Base-by-base conservation (phyloP, 1,284 basidiomycete genomes). In the Butyriboletus appendiculatus region DNA sequence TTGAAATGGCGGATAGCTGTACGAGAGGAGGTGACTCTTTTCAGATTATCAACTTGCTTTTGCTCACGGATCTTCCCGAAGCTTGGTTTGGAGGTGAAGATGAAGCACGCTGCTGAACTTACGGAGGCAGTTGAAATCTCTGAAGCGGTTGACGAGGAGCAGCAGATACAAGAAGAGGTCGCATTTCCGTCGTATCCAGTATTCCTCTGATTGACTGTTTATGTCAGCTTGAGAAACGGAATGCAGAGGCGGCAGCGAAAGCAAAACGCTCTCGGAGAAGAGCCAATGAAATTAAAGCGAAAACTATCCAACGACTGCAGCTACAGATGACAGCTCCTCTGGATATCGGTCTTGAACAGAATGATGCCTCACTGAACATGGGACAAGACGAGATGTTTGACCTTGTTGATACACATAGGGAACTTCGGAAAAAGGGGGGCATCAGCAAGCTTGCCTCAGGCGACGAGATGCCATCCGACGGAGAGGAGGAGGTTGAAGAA, bases 251-350 rank as follows among this genome's bases (percentile, higher is more conserved):
- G 24, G 72, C 81, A 48, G 82, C 87, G 32, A 85, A 87, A 54
- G 75, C 82, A 33, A 94, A 94, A 69, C 87, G 95, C 16, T 91
- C 96, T 66, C 83, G 92, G 54, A 86, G 94, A 57, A 83, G 86
- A 38, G 86, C 88, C 9, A 99, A 99, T 74, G 97, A 99, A 75
- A 79, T 92, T 63, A 93, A 92, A 73, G 80, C 86, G 34, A 85
- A 88, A 59, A 93, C 93, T 7, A 88, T 98, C 43, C 93, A 95
- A 70, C 91, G 96, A 58, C 92, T 99, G 83, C 97, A 99, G 71
- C 81, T 99, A 44, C 90, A 94, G 67, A 99, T 99, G 97, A 94
- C 91, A 8, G 94, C 94, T 9, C 97, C 95, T 24, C 76, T 96
- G 65, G 95, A 99, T 59, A 95, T 98, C 59, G 97, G 96, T 70